A percentile compares a stretch with the other conserved stretches of the same genome.
These are phyloP conservation scores for Phytophthora podocarpi DNA, from an alignment of 352 stramenopile species.

Conservation along the genomic window DNA sequence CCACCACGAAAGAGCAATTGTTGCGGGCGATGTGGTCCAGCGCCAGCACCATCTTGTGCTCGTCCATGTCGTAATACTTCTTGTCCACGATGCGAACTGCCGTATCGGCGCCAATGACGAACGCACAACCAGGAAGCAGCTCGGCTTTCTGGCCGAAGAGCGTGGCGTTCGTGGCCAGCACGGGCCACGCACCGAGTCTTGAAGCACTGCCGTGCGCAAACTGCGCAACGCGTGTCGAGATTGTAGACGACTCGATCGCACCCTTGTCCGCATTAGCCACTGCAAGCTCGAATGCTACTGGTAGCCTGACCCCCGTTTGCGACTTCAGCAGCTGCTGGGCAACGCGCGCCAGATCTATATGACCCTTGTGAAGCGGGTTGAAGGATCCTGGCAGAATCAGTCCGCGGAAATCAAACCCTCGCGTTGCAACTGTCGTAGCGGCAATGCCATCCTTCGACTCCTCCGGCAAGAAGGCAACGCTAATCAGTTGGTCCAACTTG, in stretches of 20 bases:
- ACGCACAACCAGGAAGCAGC: slow-evolving; percentile 74
- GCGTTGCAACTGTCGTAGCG: slow-evolving; percentile 19
- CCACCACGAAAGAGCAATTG: slow-evolving; percentile 88
- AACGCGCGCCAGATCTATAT: slow-evolving; percentile 59
- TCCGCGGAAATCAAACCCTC: slow-evolving; percentile 55
- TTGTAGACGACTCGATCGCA: slow-evolving; percentile 41
- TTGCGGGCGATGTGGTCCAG: slow-evolving; percentile 67
- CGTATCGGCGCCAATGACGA: slow-evolving; percentile 91
- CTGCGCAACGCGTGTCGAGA: slow-evolving; percentile 56
- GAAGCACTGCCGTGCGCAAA: slow-evolving; percentile 34
- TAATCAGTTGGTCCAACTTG: slow-evolving; percentile 32
- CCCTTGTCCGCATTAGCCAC: slow-evolving; percentile 86
- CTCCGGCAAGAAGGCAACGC: slow-evolving; percentile 55
- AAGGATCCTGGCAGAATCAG: slow-evolving; percentile 82
- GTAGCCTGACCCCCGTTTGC: slow-evolving; percentile 33
- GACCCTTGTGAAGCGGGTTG: slow-evolving; percentile 81
- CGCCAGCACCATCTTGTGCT: slow-evolving; percentile 75
- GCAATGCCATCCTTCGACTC: not conserved
- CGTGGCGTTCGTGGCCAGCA: slow-evolving; percentile 79
- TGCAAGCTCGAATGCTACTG: slow-evolving; percentile 77
- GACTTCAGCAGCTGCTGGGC: slow-evolving; percentile 51
- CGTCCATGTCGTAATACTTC: slow-evolving; percentile 89
- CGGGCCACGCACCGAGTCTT: slow-evolving; percentile 48
- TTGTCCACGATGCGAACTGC: slow-evolving; percentile 86
- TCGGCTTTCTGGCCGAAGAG: slow-evolving; percentile 86